Base-by-base conservation (phyloP, 1,284 basidiomycete species). In the Cryptococcus jaspeensis region DNA sequence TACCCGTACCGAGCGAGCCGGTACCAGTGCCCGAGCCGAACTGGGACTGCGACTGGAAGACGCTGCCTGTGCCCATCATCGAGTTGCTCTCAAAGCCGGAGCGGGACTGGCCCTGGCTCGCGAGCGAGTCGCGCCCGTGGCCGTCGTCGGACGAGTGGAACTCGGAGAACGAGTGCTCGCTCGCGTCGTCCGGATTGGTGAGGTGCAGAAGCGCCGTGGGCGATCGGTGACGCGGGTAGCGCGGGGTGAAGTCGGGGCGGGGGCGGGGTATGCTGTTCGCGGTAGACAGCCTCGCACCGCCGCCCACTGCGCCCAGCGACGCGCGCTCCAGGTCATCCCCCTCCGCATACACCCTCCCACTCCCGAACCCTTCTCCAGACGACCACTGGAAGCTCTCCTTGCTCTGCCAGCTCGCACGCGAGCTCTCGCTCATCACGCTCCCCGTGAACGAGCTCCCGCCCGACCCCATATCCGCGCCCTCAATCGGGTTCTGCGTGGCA, bases 331-430 rank as follows among this genome's bases (percentile, higher is more conserved):
- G 53, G 18, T 63, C 55, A 38, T 61, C 58, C 12, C 66, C 63
- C 37, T 70, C 65, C 50, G 51, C 22, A n/a, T 20, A n/a, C 36
- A 13, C 18, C 48, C 37, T 37, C 5, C 37, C 48, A 20, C 25
- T 37, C 4, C 36, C 36, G 13, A 37, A 37, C n/a, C 50, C 50
- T 52, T 78, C 75, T 37, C 64, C 72, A 3, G 69, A 72, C 11
- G 73, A 75, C 77, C 77, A 78, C 45, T 71, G 70, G 67, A 78
- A 76, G 3, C 71, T 73, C 20, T 63, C 63, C 28, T 63, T 62
- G 22, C 66, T 70, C 53, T 77, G 74, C 75, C 76, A 78, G 53
- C 74, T 76, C 11, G 74, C 73, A 36, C 73, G 59, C 5, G 66
- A 66, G 16, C 57, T 60, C 18, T 66, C 67, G 15, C 66, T 70